phyloP scores from a whole-genome alignment of 78 protist genomes.

The Paratrimastix pyriformis region DNA sequence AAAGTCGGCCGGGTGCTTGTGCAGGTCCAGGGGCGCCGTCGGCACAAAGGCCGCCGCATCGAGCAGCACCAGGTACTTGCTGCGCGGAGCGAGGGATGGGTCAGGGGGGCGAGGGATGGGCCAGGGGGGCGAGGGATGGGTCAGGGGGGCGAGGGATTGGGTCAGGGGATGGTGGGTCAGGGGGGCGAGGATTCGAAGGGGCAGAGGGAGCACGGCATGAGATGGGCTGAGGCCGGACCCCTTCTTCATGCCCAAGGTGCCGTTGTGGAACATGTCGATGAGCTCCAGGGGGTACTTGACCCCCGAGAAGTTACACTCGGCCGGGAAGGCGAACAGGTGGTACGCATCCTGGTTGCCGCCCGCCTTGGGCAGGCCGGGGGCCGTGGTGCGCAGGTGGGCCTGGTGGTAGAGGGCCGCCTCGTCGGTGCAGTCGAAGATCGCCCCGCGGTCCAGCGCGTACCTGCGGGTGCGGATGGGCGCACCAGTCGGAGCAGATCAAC shows the following conservation, averaged over 20 bases:
- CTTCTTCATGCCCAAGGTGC: not conserved
- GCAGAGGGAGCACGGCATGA: not conserved
- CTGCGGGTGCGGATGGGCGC: no score
- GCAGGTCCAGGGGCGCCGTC: slow-evolving; percentile 42
- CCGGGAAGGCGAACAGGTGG: slow-evolving; percentile 54
- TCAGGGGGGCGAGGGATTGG: no score
- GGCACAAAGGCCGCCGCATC: slow-evolving; percentile 67
- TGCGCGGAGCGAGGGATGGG: not conserved
- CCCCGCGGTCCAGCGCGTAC: slow-evolving; percentile 9
- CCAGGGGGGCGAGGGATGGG: no score
- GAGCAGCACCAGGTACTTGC: slow-evolving; percentile 14
- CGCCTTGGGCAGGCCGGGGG: not conserved
- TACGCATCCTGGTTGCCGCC: slow-evolving; percentile 8
- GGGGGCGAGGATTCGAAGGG: not conserved
- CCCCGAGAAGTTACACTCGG: slow-evolving; percentile 52
- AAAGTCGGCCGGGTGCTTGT: slow-evolving; percentile 49
- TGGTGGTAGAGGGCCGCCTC: not conserved
- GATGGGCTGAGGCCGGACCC: not conserved
- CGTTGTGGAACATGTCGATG: slow-evolving; percentile 8
- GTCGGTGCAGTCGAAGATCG: slow-evolving; percentile 16
- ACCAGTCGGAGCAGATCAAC: no score
- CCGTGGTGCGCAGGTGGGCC: not conserved
- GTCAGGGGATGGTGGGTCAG: not conserved
- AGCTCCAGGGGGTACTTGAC: slow-evolving; percentile 34
- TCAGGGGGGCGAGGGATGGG: no score